Percentiles rank a stretch among this genome's conserved stretches.
These are phyloP conservation scores for Epicoccum sorghinum DNA, from an alignment of 2,329 filamentous ascomycete genomes.

Conservation along the genomic window DNA sequence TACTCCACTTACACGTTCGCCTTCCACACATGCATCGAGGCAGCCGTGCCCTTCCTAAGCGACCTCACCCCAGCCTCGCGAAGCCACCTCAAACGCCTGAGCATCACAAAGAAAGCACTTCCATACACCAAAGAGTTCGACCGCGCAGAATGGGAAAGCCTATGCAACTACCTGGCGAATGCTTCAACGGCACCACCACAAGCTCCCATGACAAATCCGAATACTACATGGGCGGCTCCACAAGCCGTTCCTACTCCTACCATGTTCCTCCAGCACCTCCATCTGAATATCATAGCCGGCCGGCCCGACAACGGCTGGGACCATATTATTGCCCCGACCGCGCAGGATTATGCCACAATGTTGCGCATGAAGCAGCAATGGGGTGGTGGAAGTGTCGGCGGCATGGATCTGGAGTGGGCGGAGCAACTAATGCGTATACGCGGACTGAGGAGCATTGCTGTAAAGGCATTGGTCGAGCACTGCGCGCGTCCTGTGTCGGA, in stretches of 20 bases:
- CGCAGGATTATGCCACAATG: conserved; percentile 34
- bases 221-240: neutral
- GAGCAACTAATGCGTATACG: conserved; percentile 60
- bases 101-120: conserved; percentile 62
- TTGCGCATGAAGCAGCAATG: conserved; percentile 35
- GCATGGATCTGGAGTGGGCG: conserved; percentile 61
- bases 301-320: conserved; percentile 58
- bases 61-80: conserved; percentile 61
- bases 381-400: conserved; percentile 25
- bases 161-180: conserved; percentile 52
- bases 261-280: conserved; percentile 29
- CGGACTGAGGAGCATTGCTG: conserved; percentile 57
- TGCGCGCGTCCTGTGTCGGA: conserved; percentile 60
- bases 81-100: conserved; percentile 56
- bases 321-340: conserved; percentile 43
- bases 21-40: conserved; percentile 66
- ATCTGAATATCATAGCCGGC: conserved; percentile 63
- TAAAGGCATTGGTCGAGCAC: conserved; percentile 61
- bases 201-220: neutral
- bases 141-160: conserved; percentile 60
- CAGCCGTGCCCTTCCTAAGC: conserved; percentile 64
- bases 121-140: conserved; percentile 62
- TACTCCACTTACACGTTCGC: conserved; percentile 64
- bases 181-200: neutral
- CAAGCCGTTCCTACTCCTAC: neutral